Conservation (phyloP, 345 rosid genomes). For the Syzygium aromaticum region DNA sequence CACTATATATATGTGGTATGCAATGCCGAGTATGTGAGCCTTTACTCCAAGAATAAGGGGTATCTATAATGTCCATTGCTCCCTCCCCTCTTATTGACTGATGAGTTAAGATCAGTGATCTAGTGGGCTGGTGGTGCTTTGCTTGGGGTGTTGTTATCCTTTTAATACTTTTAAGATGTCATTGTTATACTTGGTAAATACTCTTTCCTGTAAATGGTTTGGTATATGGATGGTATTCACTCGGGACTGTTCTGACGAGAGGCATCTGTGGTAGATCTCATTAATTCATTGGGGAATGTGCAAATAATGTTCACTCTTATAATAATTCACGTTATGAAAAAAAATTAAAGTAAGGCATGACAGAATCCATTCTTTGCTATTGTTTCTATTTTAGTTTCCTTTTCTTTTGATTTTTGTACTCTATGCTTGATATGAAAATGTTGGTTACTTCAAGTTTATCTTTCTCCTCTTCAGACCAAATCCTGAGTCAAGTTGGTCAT, state of each 20-base stretch:
- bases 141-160: background rate
- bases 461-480: conserved; percentile 20
- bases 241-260: background rate
- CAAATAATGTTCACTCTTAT: background rate
- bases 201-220: background rate
- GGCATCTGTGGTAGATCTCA: background rate
- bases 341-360: background rate
- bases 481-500: conserved; percentile 15
- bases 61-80: background rate
- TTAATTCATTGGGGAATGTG: background rate
- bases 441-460: background rate
- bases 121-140: background rate
- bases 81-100: background rate
- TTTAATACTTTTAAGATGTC: background rate
- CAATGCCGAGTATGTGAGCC: background rate
- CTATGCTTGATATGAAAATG: background rate
- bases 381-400: background rate
- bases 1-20: background rate
- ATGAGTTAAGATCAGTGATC: background rate
- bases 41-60: background rate
- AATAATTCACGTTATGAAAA: background rate
- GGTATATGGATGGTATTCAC: background rate
- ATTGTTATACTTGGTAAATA: background rate
- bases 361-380: background rate
- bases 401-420: background rate